These are phyloP conservation scores for Podospora comata DNA, from an alignment of 495 filamentous ascomycete species.

Conservation along the genomic window DNA sequence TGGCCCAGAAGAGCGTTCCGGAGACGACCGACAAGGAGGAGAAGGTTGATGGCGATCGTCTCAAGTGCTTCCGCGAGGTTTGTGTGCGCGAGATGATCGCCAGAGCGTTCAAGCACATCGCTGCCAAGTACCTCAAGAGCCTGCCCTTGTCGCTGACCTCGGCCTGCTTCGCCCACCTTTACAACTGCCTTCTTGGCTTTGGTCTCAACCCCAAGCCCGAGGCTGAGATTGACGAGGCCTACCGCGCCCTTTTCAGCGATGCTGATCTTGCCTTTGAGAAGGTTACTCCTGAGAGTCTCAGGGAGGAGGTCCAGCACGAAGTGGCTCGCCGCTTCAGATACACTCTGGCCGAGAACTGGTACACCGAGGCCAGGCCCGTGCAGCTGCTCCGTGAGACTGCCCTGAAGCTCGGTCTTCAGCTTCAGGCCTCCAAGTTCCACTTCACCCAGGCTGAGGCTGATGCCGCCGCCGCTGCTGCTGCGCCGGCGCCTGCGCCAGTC, in stretches of 20 bases:
- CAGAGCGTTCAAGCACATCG: constrained; percentile 89
- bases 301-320: constrained; percentile 67
- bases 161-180: constrained; percentile 76
- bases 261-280: constrained; percentile 79
- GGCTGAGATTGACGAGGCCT: constrained; percentile 69
- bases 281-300: constrained; percentile 67
- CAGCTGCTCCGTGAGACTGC: constrained; percentile 88
- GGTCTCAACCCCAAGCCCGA: constrained; percentile 71
- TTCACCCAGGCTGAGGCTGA: constrained; percentile 52
- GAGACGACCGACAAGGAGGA: no score
- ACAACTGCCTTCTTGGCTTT: constrained; percentile 89
- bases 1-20: constrained; percentile 59
- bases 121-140: constrained; percentile 72
- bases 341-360: constrained; percentile 66
- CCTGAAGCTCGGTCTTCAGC: constrained; percentile 86
- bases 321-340: constrained; percentile 70
- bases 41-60: constrained; percentile 55
- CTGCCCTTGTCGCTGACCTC: constrained; percentile 75
- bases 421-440: constrained; percentile 75
- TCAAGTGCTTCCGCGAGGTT: constrained; percentile 72
- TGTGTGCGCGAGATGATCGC: constrained; percentile 89
- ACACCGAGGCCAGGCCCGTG: constrained; percentile 60
- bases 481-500: constrained; percentile 13
- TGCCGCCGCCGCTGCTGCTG: constrained; percentile 25
- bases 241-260: constrained; percentile 74